Percentiles rank a stretch among this genome's conserved stretches.
Conservation (phyloP, 441 rosid species). For the Jatropha podagrica region DNA sequence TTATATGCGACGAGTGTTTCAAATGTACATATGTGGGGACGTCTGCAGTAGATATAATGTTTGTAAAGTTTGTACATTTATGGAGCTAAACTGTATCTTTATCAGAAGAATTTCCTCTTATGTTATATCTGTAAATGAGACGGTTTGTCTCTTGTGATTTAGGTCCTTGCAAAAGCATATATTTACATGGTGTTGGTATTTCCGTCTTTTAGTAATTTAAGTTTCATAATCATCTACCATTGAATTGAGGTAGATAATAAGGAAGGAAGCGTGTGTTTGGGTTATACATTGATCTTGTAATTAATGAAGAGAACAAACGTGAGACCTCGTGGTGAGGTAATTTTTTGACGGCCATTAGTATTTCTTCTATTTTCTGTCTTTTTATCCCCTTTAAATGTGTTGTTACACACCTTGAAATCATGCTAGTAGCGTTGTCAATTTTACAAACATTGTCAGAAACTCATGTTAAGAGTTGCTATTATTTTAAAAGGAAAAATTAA, state of each 20-base stretch:
- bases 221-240: not conserved
- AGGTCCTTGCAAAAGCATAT: not conserved
- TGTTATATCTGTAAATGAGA: conserved; percentile 21
- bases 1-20: not conserved
- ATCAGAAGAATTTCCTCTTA: conserved; percentile 27
- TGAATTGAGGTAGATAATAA: not conserved
- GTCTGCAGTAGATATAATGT: not conserved
- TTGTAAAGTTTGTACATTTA: conserved; percentile 15
- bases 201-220: not conserved
- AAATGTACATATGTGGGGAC: conserved; percentile 15
- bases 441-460: no score
- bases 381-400: no score
- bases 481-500: no score
- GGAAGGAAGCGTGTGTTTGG: not conserved
- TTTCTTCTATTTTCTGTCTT: not conserved
- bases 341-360: not conserved
- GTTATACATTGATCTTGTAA: no score
- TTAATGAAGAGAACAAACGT: no score
- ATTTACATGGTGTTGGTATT: no score
- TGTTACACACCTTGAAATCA: no score
- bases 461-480: no score
- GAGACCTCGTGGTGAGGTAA: not conserved
- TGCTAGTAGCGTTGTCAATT: no score
- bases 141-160: conserved; percentile 4
- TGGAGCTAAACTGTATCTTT: conserved; percentile 10